Conservation (phyloP, 2,329 filamentous ascomycete genomes). For the Botrytis cinerea region DNA sequence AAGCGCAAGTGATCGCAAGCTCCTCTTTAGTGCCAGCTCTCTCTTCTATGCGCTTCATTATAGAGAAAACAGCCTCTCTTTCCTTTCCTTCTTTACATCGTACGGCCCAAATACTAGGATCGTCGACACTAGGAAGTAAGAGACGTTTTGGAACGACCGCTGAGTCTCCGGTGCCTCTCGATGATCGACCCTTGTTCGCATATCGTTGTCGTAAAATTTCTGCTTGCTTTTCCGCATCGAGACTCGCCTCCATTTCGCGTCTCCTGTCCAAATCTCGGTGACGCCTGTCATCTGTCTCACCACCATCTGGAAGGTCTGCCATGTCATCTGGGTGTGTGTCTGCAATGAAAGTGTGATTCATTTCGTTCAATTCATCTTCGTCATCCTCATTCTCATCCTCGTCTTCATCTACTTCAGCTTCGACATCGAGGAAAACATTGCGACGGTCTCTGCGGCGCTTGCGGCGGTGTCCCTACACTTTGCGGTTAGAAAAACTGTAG, state of each 20-base stretch:
- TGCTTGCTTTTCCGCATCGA: slow-evolving; percentile 93
- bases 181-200: slow-evolving; percentile 74
- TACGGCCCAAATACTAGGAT: slow-evolving; percentile 94
- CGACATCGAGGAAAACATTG: slow-evolving; percentile 92
- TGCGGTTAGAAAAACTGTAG: slow-evolving; percentile 29
- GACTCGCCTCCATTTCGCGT: slow-evolving; percentile 80
- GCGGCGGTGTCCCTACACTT: slow-evolving; percentile 63
- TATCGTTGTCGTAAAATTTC: slow-evolving; percentile 86
- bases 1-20: slow-evolving; percentile 82
- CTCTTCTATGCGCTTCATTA: slow-evolving; percentile 88
- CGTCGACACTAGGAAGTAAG: slow-evolving; percentile 87
- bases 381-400: slow-evolving; percentile 87
- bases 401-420: slow-evolving; percentile 94
- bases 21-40: slow-evolving; percentile 75
- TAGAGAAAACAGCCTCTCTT: slow-evolving; percentile 81
- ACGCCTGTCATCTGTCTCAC: slow-evolving; percentile 83
- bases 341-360: slow-evolving; percentile 77
- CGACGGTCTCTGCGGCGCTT: slow-evolving; percentile 77
- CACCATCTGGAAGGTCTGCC: slow-evolving; percentile 70
- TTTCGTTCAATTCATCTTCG: slow-evolving; percentile 82
- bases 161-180: slow-evolving; percentile 66
- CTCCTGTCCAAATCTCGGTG: slow-evolving; percentile 93
- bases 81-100: slow-evolving; percentile 95
- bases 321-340: slow-evolving; percentile 90
- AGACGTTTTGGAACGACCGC: slow-evolving; percentile 81